Evolutionary conservation across 352 stramenopile genomes (phyloP), one percentile per base, ranked within the genome.

Genomic region (Thraustochytrium sp.): DNA sequence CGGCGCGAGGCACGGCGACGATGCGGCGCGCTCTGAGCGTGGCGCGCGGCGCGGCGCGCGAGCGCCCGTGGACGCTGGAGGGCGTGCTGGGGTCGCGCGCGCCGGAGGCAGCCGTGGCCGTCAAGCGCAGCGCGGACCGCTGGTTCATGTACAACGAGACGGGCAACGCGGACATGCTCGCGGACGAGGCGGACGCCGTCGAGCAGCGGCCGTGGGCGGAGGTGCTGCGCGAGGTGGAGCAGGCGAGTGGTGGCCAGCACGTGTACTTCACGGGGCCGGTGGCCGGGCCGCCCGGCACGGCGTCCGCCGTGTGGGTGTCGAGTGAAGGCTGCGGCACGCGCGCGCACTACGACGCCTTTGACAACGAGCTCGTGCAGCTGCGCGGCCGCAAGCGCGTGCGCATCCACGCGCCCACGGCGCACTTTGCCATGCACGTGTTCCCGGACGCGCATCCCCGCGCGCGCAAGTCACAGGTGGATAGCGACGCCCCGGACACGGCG

Each of bases 391-490:
- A 88, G 74, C 84, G 85, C 9, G 31, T 88, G 21, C 56, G 84
- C 13, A 44, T 73, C 18, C 86, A 82, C 29, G 16, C 38, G 42
- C 86, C 86, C 0, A 44, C 36, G 16, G 48, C 37, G n/a, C 82
- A 82, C 38, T 36, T 62, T 38, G 51, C 54, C 31, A 13, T 88
- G 8, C 73, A 85, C 54, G 73, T 86, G 34, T 88, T 82, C 72
- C 86, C 86, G 16, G 86, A 88, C 65, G 74, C 80, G 8, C 86
- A 88, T 83, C 80, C 86, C 2, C 54, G 73, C 13, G 86, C 84
- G 13, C 65, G 86, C 26, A 88, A 88, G 65, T 86, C 86, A n/a
- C 86, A 88, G 62, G 65, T 85, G 2, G 64, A 87, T 59, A 82
- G 87, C 36, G 86, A 87, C 49, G 18, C 13, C 9, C 18, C 51